Evolutionary conservation across 176 grass and related monocot species (phyloP).

Genomic region (Cocos nucifera): DNA sequence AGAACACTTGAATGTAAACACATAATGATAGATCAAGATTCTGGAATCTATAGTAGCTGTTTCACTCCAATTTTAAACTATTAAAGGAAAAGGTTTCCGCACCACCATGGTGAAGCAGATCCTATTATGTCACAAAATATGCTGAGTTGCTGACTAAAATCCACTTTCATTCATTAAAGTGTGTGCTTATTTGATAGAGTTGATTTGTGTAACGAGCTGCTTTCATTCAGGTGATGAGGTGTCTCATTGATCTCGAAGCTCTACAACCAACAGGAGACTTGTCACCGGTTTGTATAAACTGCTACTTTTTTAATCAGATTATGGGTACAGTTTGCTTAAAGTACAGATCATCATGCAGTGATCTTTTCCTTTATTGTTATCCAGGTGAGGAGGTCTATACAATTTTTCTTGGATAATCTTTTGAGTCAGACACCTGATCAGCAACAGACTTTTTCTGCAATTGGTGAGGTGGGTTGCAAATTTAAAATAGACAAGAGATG

Average conservation of each 20-base stretch:
- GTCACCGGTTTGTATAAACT: conserved; percentile 63
- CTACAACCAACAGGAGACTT: conserved; percentile 86
- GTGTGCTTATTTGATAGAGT: background rate
- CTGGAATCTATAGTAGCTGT: no score
- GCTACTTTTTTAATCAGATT: conserved; percentile 8
- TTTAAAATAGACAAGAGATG: background rate
- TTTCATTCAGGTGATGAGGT: conserved; percentile 63
- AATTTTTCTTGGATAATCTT: conserved; percentile 86
- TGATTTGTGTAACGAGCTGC: background rate
- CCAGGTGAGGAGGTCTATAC: conserved; percentile 88
- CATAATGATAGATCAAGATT: no score
- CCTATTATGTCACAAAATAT: no score
- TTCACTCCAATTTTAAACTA: no score
- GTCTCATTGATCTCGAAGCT: conserved; percentile 87
- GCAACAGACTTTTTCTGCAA: conserved; percentile 74
- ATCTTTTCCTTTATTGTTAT: conserved; percentile 1
- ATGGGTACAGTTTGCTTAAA: no score
- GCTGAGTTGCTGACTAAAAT: no score
- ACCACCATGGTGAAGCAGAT: no score
- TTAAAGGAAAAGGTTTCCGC: no score
- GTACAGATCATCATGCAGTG: no score
- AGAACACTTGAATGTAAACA: no score
- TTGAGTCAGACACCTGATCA: conserved; percentile 68
- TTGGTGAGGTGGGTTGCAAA: conserved; percentile 67
- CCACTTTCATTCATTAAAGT: no score